Conservation (phyloP, 129 eudicot species). For the Escallonia herrerae region DNA sequence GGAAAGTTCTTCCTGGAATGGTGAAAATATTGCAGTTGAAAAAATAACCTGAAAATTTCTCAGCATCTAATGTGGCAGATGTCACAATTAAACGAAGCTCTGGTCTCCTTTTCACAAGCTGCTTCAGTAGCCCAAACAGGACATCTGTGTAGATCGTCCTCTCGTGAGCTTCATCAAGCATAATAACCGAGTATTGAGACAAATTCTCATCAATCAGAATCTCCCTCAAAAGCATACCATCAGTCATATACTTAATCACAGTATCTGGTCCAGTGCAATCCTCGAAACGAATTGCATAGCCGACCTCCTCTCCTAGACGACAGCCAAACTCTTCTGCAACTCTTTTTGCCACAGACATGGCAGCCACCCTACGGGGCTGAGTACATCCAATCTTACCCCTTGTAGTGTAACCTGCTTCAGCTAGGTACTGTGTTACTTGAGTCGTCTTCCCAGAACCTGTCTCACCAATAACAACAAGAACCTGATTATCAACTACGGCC, state of each 20-base stretch:
- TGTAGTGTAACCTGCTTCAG: constrained; percentile 91
- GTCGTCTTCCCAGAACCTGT: constrained; percentile 91
- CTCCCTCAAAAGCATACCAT: constrained; percentile 83
- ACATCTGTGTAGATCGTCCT: constrained; percentile 91
- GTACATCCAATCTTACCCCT: constrained; percentile 83
- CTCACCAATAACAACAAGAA: constrained; percentile 79
- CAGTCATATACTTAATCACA: constrained; percentile 89
- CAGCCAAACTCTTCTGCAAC: constrained; percentile 95
- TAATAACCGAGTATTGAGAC: constrained; percentile 73
- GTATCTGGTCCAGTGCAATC: constrained; percentile 96
- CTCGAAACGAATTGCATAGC: constrained; percentile 90
- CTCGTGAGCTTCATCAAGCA: constrained; percentile 97
- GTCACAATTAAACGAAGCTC: constrained; percentile 86
- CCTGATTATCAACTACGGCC: constrained; percentile 82
- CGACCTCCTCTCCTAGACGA: constrained; percentile 90
- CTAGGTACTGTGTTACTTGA: constrained; percentile 77
- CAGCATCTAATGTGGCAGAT: constrained; percentile 87
- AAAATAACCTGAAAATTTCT: constrained; percentile 81
- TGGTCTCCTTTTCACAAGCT: constrained; percentile 57
- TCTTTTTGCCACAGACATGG: constrained; percentile 83
- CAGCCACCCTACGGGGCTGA: constrained; percentile 94
- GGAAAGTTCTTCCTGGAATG: constrained; percentile 90
- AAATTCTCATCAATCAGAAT: constrained; percentile 56
- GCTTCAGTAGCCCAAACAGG: constrained; percentile 69
- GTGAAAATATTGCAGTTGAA: constrained; percentile 84